phyloP scores from a whole-genome alignment of 345 rosid species.

The Populus davidiana region DNA sequence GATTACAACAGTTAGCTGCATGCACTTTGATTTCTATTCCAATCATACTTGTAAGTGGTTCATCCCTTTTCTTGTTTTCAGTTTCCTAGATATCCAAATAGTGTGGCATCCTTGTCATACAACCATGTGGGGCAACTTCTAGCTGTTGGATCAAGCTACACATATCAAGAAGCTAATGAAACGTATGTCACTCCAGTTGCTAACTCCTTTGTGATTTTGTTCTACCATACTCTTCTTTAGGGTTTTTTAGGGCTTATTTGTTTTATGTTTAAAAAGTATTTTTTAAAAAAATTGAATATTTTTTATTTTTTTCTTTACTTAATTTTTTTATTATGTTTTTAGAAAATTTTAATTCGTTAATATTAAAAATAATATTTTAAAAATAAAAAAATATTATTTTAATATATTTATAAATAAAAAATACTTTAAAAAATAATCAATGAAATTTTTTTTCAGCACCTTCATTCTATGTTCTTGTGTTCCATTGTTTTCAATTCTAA shows the following conservation, averaged over 20 bases:
- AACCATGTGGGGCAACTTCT: slow-evolving; percentile 56
- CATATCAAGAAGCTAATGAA: slow-evolving; percentile 68
- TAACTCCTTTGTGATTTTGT: neutral
- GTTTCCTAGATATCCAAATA: slow-evolving; percentile 70
- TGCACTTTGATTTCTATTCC: neutral
- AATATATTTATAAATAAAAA: no score
- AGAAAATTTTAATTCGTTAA: no score
- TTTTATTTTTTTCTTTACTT: no score
- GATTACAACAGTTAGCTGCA: neutral
- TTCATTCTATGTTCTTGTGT: neutral
- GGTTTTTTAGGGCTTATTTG: no score
- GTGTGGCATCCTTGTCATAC: slow-evolving; percentile 63
- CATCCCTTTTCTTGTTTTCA: slow-evolving; percentile 29
- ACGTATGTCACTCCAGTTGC: slow-evolving; percentile 42
- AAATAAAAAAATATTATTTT: no score
- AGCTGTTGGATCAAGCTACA: slow-evolving; percentile 72
- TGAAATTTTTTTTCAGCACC: neutral
- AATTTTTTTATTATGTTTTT: no score
- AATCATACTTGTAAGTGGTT: neutral
- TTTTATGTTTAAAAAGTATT: no score
- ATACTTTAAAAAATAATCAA: no score
- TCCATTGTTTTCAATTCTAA: neutral
- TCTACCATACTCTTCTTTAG: neutral
- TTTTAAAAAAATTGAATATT: no score
- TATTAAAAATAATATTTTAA: no score